Evolutionary conservation across 1,284 basidiomycete genomes (phyloP).

Genomic region (Puccinia triticina): DNA sequence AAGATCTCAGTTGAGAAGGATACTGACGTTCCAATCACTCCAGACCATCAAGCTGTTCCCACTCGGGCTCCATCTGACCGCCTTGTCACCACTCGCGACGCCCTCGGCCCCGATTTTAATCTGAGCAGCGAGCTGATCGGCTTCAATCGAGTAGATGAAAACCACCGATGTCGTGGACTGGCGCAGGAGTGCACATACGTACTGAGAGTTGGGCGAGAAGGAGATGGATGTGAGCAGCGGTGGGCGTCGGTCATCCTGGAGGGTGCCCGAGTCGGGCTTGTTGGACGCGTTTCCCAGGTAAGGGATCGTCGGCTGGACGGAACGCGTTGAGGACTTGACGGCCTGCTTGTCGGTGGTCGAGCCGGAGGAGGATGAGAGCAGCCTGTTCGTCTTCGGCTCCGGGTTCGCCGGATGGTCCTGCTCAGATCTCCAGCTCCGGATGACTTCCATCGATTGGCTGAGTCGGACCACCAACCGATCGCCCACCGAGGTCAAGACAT

Average conservation of each 20-base stretch:
- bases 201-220: constrained; percentile 38
- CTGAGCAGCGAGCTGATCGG: constrained; percentile 29
- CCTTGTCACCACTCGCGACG: constrained; percentile 39
- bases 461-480: constrained; percentile 34
- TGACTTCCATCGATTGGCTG: constrained; percentile 30
- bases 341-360: neutral
- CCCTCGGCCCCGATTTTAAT: constrained; percentile 45
- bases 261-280: neutral
- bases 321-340: constrained; percentile 9
- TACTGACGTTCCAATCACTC: constrained; percentile 47
- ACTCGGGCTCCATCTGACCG: constrained; percentile 35
- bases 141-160: constrained; percentile 34
- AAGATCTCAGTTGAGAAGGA: neutral
- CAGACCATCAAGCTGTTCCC: constrained; percentile 40
- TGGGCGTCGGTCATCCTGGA: constrained; percentile 17
- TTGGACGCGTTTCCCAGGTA: constrained; percentile 9
- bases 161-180: constrained; percentile 18
- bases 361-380: constrained; percentile 11
- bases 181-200: constrained; percentile 25
- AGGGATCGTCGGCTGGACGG: constrained; percentile 13
- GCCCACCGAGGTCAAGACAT: constrained; percentile 40
- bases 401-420: neutral
- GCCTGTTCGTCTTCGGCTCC: neutral
- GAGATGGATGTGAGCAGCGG: constrained; percentile 34
- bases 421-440: constrained; percentile 36